Base-by-base conservation (phyloP, 2,329 filamentous ascomycete genomes). In the Chaetomium globosum region DNA sequence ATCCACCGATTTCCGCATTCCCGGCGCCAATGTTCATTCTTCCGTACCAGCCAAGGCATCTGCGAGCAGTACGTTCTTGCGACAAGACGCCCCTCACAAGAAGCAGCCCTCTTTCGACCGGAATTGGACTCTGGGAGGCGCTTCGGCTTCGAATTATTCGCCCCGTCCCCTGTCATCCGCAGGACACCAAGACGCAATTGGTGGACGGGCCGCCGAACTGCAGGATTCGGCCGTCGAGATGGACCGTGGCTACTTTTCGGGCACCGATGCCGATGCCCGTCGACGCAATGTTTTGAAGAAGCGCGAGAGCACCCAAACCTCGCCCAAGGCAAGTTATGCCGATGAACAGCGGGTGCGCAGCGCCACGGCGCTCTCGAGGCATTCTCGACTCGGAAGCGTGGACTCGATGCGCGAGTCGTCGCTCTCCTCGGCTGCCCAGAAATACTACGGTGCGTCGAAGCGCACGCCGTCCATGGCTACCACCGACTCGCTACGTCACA, bases 201-300 rank as follows among this genome's bases (percentile, higher is more conserved):
- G 76, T 26, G 73, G 73, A 26, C 78, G 79, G 1, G 78, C 78
- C 19, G 71, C 76, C 8, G 75, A 79, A 13, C 71, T 78, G 16
- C 80, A 80, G 67, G 83, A 85, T 65, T 81, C 81, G 9, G 78
- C 79, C 19, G 77, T 81, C 28, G 91, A 96, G 67, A 77, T 92
- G 19, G 95, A 98, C 73, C 86, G 92, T 43, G 94, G 93, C 28
- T 98, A 98, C 76, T 97, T 97, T 74, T 97, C 94, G 8, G 92
- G 93, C 3, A 90, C 90, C 19, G 94, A 98, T 73, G 82, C 88
- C 12, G 93, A 97, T 68, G 85, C 85, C 52, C 87, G 89, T 65
- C 87, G 86, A 71, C 86, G 91, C 54, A 96, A 92, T 74, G 82
- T 95, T 55, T 80, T 97, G 69, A 92, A 91, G 76, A 96, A 95